These are phyloP conservation scores for Debaryomycetaceae sp. DNA, from an alignment of 1,139 yeast genomes.

Conservation along the genomic window DNA sequence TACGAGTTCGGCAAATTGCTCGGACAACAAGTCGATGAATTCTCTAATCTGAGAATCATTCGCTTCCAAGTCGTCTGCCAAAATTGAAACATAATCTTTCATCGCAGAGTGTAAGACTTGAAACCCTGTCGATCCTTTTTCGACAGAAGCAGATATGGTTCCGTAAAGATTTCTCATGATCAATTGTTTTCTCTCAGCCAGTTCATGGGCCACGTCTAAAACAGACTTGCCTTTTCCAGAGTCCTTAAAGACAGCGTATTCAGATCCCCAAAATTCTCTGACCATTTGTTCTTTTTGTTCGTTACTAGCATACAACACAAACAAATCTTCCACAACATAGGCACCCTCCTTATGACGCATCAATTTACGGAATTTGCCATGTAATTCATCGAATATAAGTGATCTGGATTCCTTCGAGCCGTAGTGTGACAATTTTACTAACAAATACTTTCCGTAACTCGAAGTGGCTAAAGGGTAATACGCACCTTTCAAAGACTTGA, in stretches of 20 bases:
- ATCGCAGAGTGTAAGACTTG: conserved; percentile 95
- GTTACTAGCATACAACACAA: conserved; percentile 76
- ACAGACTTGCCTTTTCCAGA: conserved; percentile 63
- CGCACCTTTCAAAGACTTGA: conserved; percentile 67
- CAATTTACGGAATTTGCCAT: conserved; percentile 84
- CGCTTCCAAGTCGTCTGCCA: conserved; percentile 44
- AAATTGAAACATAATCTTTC: conserved; percentile 78
- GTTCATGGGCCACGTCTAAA: conserved; percentile 62
- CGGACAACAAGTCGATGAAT: conserved; percentile 77
- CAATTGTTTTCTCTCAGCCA: conserved; percentile 78
- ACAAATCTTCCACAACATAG: conserved; percentile 94
- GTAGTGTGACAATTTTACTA: conserved; percentile 86
- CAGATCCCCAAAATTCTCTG: conserved; percentile 97
- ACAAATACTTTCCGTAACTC: conserved; percentile 87
- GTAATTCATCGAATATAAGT: conserved; percentile 74
- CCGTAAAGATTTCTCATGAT: conserved; percentile 75
- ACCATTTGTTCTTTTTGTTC: conserved; percentile 88
- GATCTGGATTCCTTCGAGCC: conserved; percentile 81
- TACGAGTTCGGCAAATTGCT: conserved; percentile 90
- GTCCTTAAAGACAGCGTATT: conserved; percentile 86
- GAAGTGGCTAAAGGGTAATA: conserved; percentile 84
- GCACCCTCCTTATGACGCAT: conserved; percentile 99
- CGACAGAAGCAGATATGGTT: conserved; percentile 86
- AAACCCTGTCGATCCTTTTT: conserved; percentile 94
- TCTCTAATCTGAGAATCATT: conserved; percentile 68